Evolutionary conservation across 371 early-diverging fungal species (phyloP).

Genomic region (Rhizopus microsporus): DNA sequence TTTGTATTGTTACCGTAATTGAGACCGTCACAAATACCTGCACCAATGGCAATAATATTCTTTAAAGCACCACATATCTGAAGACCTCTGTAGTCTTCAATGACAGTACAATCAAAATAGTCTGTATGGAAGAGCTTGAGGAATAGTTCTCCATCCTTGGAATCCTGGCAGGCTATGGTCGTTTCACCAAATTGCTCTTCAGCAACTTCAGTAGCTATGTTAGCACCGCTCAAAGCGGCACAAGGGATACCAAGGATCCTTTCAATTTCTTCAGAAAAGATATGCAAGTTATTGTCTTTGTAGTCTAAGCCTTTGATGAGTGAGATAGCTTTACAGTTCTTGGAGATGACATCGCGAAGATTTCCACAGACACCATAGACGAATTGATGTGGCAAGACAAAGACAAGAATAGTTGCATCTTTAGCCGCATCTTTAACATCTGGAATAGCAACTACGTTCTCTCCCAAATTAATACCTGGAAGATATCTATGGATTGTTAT

Average conservation of each 20-base stretch:
- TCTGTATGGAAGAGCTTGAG: slow-evolving; percentile 53
- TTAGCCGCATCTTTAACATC: slow-evolving; percentile 76
- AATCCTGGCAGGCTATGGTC: slow-evolving; percentile 76
- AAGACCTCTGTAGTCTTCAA: slow-evolving; percentile 86
- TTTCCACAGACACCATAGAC: slow-evolving; percentile 76
- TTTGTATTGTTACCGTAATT: slow-evolving; percentile 91
- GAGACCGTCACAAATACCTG: slow-evolving; percentile 90
- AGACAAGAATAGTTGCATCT: slow-evolving; percentile 87
- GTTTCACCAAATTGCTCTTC: slow-evolving; percentile 90
- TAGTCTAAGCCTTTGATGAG: slow-evolving; percentile 93
- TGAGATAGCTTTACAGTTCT: slow-evolving; percentile 75
- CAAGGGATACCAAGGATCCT: slow-evolving; percentile 80
- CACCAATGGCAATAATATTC: slow-evolving; percentile 96
- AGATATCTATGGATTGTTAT: slow-evolving; percentile 63
- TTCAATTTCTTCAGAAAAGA: slow-evolving; percentile 78
- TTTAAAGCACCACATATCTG: slow-evolving; percentile 98
- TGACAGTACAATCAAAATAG: slow-evolving; percentile 81
- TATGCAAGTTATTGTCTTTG: slow-evolving; percentile 63
- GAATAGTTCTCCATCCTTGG: slow-evolving; percentile 78
- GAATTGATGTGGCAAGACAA: slow-evolving; percentile 98
- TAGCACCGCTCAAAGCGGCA: slow-evolving; percentile 95
- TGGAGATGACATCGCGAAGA: slow-evolving; percentile 16
- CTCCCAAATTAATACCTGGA: slow-evolving; percentile 82
- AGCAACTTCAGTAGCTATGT: slow-evolving; percentile 91
- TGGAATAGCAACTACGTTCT: slow-evolving; percentile 72